Base-by-base conservation (phyloP, 495 filamentous ascomycete species). In the Parachaetomium inaequale region DNA sequence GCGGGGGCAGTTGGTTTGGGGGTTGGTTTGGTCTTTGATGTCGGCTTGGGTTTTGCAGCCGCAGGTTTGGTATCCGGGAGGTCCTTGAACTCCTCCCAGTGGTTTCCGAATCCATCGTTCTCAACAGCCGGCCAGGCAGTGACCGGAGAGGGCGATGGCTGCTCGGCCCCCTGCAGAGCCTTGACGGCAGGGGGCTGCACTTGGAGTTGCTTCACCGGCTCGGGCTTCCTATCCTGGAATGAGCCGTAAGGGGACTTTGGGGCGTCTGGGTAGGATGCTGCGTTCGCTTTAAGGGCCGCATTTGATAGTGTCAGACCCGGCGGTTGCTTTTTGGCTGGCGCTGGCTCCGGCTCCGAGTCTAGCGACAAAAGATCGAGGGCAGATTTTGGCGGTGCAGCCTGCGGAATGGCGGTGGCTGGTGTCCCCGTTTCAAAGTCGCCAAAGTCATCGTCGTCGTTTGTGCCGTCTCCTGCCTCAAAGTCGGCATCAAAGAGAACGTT, bases 41-140 rank as follows among this genome's bases (percentile, higher is more conserved):
- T 66, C 23, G 51, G 36, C 23, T 51, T 45, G 3, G 45, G 19
- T 12, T 69, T 67, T 8, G 61, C 32, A 34, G 17, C 61, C 12
- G 59, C 40, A 19, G 52, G 70, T 36, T 43, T 42, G 14, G 61
- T 57, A 66, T 32, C 63, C 10, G 78, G 74, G 12, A 76, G 68
- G 55, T 80, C 78, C 58, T 83, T 76, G 68, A 87, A 87, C 49
- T 85, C 81, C 4, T 78, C 83, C 82, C 85, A 87, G 29, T 84
- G 80, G 46, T 85, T 82, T 31, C 80, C 78, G 42, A 73, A 66
- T 4, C 72, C 70, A 6, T 77, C 65, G 4, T 68, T 49, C 29
- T 69, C 65, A 6, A 66, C 42, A 17, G 67, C 64, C 36, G 81
- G 78, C 80, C 79, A 83, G 15, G 75, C 79, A 8, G 78, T 82